These are phyloP conservation scores for Cordyceps tenuipes DNA, from an alignment of 2,329 filamentous ascomycete genomes.

Conservation along the genomic window DNA sequence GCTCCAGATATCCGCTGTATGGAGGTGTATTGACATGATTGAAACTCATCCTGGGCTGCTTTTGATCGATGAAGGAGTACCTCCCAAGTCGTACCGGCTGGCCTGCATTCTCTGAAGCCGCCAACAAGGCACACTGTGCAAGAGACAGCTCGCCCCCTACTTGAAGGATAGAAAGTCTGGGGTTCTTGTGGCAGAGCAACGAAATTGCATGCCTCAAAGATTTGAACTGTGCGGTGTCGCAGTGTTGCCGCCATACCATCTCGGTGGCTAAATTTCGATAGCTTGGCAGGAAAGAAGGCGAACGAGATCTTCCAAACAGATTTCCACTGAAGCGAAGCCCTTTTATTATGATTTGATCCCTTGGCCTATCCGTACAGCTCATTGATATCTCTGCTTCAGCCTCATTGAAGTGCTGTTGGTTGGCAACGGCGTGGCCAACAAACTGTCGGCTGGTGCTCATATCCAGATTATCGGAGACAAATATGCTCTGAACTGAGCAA, in stretches of 20 bases:
- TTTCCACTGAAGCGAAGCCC: constrained; percentile 36
- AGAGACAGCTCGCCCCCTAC: constrained; percentile 22
- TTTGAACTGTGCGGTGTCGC: constrained; percentile 17
- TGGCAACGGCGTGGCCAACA: constrained; percentile 32
- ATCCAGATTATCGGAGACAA: constrained; percentile 33
- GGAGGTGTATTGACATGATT: background rate
- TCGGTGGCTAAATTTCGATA: constrained; percentile 41
- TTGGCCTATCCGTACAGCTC: constrained; percentile 24
- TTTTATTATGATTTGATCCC: constrained; percentile 34
- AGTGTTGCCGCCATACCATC: constrained; percentile 38
- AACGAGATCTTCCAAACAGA: constrained; percentile 22
- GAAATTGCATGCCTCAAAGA: constrained; percentile 22
- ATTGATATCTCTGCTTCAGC: constrained; percentile 37
- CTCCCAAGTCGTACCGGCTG: constrained; percentile 27
- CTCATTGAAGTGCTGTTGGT: constrained; percentile 26
- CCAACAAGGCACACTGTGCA: constrained; percentile 19
- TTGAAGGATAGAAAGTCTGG: constrained; percentile 31
- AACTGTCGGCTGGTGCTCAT: constrained; percentile 27
- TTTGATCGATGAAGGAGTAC: constrained; percentile 22
- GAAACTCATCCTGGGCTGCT: background rate
- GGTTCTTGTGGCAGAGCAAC: constrained; percentile 31
- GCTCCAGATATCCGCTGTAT: background rate
- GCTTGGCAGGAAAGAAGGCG: constrained; percentile 35
- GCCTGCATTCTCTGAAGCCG: constrained; percentile 16
- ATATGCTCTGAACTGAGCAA: constrained; percentile 36